A percentile compares a stretch with the other conserved stretches of the same genome.
These are phyloP conservation scores for Durusdinium trenchii DNA, from an alignment of 73 alveolate species.

Conservation along the genomic window DNA sequence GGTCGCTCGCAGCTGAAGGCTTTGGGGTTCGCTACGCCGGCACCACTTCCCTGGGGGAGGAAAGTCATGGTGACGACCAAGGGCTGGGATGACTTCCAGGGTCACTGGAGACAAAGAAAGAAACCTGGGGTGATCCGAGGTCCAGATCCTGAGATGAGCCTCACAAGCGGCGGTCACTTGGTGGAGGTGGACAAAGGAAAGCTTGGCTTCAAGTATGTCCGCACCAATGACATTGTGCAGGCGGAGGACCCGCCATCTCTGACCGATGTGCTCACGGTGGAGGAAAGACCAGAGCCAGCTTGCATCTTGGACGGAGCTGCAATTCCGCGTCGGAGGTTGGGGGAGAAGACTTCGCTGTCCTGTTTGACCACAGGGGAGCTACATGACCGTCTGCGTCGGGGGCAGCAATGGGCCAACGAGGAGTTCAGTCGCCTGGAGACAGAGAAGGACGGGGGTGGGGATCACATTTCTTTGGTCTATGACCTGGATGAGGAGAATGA, in stretches of 20 bases:
- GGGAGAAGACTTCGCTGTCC: background rate
- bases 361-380: background rate
- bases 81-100: too few species aligned
- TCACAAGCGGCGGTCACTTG: too few species aligned
- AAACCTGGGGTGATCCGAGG: too few species aligned
- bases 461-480: background rate
- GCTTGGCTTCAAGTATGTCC: too few species aligned
- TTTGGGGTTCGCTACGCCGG: too few species aligned
- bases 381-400: background rate
- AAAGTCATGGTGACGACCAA: too few species aligned
- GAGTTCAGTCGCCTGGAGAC: background rate
- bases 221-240: background rate
- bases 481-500: background rate
- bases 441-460: background rate
- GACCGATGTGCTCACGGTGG: background rate
- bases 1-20: too few species aligned
- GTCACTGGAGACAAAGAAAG: too few species aligned
- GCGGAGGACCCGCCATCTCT: background rate
- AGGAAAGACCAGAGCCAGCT: too few species aligned
- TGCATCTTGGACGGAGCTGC: background rate
- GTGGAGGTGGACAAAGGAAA: too few species aligned
- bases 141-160: too few species aligned
- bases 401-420: background rate
- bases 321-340: background rate
- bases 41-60: too few species aligned